Evolutionary conservation across 2,329 filamentous ascomycete genomes (phyloP).

Genomic region (Knoxdaviesia proteae): DNA sequence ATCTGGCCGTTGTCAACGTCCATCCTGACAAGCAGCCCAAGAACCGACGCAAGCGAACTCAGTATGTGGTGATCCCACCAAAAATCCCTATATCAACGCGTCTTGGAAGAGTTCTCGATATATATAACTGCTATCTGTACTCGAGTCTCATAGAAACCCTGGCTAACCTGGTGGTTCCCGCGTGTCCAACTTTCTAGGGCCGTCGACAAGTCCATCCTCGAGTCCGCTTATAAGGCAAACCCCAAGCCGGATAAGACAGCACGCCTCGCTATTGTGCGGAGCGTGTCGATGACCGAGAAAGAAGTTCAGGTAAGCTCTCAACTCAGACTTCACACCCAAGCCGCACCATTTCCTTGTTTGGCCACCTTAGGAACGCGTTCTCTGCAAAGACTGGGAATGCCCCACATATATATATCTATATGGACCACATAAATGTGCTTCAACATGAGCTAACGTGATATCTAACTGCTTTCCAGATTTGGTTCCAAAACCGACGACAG

Average conservation of each 20-base stretch:
- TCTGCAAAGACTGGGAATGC: too few relatives aligned
- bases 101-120: background rate
- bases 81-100: background rate
- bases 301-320: slow-evolving; percentile 65
- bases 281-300: slow-evolving; percentile 79
- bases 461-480: slow-evolving; percentile 42
- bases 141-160: background rate
- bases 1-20: slow-evolving; percentile 6
- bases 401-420: too few relatives aligned
- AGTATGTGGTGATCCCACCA: slow-evolving; percentile 3
- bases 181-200: slow-evolving; percentile 30
- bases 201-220: slow-evolving; percentile 74
- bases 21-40: slow-evolving; percentile 6
- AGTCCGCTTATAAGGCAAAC: slow-evolving; percentile 66
- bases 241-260: slow-evolving; percentile 81
- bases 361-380: too few relatives aligned
- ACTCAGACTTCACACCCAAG: background rate
- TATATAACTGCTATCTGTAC: too few relatives aligned
- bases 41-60: slow-evolving; percentile 6
- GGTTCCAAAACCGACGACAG: slow-evolving; percentile 91
- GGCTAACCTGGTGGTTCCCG: slow-evolving; percentile 5
- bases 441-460: background rate
- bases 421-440: background rate
- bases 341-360: too few relatives aligned
- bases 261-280: slow-evolving; percentile 64